Evolutionary conservation across 805 yeast species (phyloP).

Genomic region (Sungouiozyma ichnusensis): DNA sequence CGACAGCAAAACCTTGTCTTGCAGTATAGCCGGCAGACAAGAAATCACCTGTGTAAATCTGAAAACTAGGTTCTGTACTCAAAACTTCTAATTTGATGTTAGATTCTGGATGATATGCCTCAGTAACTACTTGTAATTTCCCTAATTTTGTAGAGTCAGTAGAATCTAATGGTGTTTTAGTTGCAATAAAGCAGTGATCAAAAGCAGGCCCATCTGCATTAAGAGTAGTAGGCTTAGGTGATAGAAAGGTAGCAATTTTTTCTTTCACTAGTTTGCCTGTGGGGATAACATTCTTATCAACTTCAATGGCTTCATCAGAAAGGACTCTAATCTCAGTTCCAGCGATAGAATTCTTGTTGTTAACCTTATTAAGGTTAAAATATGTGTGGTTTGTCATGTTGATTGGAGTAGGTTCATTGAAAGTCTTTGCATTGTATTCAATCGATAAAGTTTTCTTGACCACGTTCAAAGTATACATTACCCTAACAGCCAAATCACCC

Average conservation of each 20-base stretch:
- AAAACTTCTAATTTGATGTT: constrained; percentile 33
- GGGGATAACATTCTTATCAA: constrained; percentile 32
- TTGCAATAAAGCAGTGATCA: constrained; percentile 40
- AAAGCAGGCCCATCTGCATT: constrained; percentile 27
- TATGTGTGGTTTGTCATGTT: constrained; percentile 56
- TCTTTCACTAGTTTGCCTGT: constrained; percentile 35
- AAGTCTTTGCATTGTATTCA: constrained; percentile 33
- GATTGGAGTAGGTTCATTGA: constrained; percentile 37
- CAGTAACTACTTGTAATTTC: constrained; percentile 30
- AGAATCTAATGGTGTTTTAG: constrained; percentile 8
- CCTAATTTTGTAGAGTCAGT: constrained; percentile 39
- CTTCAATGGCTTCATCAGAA: constrained; percentile 34
- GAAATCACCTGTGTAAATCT: constrained; percentile 52
- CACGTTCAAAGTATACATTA: constrained; percentile 35
- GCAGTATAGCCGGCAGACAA: constrained; percentile 30
- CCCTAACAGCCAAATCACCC: constrained; percentile 39
- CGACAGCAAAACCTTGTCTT: constrained; percentile 50
- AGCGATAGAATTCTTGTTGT: constrained; percentile 22
- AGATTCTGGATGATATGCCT: constrained; percentile 37
- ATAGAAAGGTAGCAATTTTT: constrained; percentile 19
- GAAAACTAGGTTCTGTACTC: constrained; percentile 59
- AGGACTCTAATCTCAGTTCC: constrained; percentile 33
- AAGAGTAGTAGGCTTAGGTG: constrained; percentile 20
- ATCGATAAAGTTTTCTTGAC: constrained; percentile 31
- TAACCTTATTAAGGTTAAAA: constrained; percentile 38